Conservation (phyloP, 2,329 filamentous ascomycete species). For the Coniella vitis region DNA sequence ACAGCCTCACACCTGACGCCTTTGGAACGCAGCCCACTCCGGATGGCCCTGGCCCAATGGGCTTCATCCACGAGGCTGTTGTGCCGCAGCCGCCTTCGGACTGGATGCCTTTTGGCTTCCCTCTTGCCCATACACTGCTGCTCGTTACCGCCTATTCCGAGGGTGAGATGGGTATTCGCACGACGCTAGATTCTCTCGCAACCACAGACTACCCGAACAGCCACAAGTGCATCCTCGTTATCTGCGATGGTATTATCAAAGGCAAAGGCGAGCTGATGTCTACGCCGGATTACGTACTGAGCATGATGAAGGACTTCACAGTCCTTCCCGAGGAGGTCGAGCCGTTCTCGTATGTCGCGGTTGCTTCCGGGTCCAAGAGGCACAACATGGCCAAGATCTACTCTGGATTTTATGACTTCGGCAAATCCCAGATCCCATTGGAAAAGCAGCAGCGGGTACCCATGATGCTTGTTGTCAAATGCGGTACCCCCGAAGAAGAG, state of each 20-base stretch:
- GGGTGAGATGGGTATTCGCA: constrained; percentile 84
- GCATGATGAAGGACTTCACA: constrained; percentile 92
- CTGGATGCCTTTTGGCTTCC: constrained; percentile 96
- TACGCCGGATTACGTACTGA: constrained; percentile 82
- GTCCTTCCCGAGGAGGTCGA: constrained; percentile 74
- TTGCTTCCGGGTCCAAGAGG: constrained; percentile 89
- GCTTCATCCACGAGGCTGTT: constrained; percentile 94
- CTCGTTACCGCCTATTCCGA: constrained; percentile 96
- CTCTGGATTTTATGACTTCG: constrained; percentile 97
- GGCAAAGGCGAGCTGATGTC: constrained; percentile 81
- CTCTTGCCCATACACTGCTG: constrained; percentile 87
- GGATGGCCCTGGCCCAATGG: constrained; percentile 74
- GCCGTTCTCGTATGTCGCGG: constrained; percentile 91
- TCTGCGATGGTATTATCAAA: constrained; percentile 97
- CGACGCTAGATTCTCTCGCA: constrained; percentile 90
- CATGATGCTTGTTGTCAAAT: constrained; percentile 96
- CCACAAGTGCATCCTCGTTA: constrained; percentile 92
- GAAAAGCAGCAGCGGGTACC: constrained; percentile 95
- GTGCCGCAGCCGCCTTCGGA: constrained; percentile 94
- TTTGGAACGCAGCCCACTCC: constrained; percentile 44
- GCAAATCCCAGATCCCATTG: constrained; percentile 69
- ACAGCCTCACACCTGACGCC: constrained; percentile 56
- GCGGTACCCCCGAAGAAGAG: constrained; percentile 83
- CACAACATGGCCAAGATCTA: constrained; percentile 99
- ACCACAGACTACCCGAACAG: constrained; percentile 99